Evolutionary conservation across 2,329 filamentous ascomycete species (phyloP).

Genomic region (Elsinoe fawcettii): DNA sequence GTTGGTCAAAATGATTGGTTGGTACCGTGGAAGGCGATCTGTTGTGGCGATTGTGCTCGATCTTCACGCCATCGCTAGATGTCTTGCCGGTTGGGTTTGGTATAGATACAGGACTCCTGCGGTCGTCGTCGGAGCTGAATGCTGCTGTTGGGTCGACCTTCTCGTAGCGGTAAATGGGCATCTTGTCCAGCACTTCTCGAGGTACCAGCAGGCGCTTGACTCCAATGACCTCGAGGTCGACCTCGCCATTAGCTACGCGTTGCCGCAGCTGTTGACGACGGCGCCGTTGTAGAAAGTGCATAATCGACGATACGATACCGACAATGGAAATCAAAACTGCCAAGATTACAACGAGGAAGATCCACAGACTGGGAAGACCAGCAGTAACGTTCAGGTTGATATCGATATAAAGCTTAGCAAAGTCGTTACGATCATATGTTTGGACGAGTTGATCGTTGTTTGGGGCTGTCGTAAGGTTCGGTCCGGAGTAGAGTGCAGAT

Average conservation of each 20-base stretch:
- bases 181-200: slow-evolving; percentile 57
- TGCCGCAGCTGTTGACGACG: slow-evolving; percentile 60
- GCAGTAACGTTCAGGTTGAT: slow-evolving; percentile 36
- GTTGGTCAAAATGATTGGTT: slow-evolving; percentile 53
- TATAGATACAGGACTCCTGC: background rate
- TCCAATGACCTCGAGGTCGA: slow-evolving; percentile 78
- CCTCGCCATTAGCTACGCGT: slow-evolving; percentile 67
- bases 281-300: slow-evolving; percentile 69
- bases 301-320: slow-evolving; percentile 56
- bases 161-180: slow-evolving; percentile 70
- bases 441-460: slow-evolving; percentile 32
- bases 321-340: slow-evolving; percentile 64
- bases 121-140: slow-evolving; percentile 9
- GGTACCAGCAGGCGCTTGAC: slow-evolving; percentile 78
- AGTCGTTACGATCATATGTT: slow-evolving; percentile 35
- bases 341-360: slow-evolving; percentile 62
- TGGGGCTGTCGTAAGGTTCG: slow-evolving; percentile 50
- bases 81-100: background rate
- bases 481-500: slow-evolving; percentile 66
- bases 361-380: slow-evolving; percentile 67
- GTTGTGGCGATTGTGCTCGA: background rate
- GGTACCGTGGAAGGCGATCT: background rate
- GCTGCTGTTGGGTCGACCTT: slow-evolving; percentile 6
- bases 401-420: slow-evolving; percentile 45
- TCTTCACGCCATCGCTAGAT: background rate